Percentiles rank a stretch among this genome's conserved stretches.
These are phyloP conservation scores for Chamaenerion angustifolium DNA, from an alignment of 345 rosid species.

Conservation along the genomic window DNA sequence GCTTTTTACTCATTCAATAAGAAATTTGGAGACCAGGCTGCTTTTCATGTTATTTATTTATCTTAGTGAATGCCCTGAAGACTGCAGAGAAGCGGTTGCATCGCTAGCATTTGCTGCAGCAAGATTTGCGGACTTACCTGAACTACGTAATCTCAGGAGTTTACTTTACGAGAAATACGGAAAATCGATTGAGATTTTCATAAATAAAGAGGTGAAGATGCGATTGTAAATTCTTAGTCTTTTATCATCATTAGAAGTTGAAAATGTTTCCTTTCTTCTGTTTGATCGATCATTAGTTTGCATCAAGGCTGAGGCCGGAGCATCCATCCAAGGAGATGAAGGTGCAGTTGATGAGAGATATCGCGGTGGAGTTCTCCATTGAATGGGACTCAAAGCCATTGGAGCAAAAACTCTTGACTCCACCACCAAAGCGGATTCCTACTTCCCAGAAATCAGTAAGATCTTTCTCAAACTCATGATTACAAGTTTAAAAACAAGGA, in stretches of 20 bases:
- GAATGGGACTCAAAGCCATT: constrained; percentile 59
- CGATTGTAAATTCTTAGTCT: no score
- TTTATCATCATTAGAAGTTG: no score
- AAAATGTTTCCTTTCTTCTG: no score
- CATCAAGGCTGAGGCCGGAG: constrained; percentile 29
- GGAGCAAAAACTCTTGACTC: constrained; percentile 40
- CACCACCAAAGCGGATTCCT: background rate
- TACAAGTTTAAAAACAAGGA: no score
- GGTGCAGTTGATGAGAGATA: constrained; percentile 39
- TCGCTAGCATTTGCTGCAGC: constrained; percentile 81
- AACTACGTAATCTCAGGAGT: constrained; percentile 55
- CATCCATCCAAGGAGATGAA: constrained; percentile 47
- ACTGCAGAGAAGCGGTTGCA: constrained; percentile 60
- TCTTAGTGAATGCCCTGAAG: constrained; percentile 84
- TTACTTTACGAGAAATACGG: constrained; percentile 53
- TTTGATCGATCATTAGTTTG: constrained; percentile 27
- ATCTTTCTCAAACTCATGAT: no score
- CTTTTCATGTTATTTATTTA: no score
- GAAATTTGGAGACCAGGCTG: no score
- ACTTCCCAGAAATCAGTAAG: constrained; percentile 21
- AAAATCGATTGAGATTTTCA: constrained; percentile 27
- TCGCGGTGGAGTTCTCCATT: constrained; percentile 43
- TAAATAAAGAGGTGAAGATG: constrained; percentile 59
- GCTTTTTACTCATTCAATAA: no score
- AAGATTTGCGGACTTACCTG: constrained; percentile 71